Evolutionary conservation across 208 protist species (phyloP), one percentile per base, ranked within the genome.

Genomic region (Herpetomonas tarakana): DNA sequence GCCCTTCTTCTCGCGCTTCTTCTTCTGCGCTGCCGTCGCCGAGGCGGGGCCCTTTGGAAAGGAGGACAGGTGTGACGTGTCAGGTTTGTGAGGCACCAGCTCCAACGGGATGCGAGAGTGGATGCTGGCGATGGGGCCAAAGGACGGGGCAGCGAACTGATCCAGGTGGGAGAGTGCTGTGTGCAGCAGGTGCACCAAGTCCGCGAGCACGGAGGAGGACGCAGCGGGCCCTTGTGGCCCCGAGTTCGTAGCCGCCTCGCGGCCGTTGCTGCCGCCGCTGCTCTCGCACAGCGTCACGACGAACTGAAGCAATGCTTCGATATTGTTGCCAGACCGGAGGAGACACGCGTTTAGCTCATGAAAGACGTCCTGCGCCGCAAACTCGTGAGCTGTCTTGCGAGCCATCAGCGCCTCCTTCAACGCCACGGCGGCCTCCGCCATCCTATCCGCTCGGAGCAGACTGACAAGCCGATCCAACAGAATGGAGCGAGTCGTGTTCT

Each of bases 301-400:
- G 6, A 81, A 60, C 25, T 14, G 29, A 18, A 81, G 27, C 16
- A 85, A 26, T 11, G 62, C 63, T n/a, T 64, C 45, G 6, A 81
- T 58, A 35, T 67, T 60, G 68, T 73, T 70, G 14, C 46, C 52
- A 27, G 9, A 18, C 14, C 30, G 52, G 4, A 54, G 41, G 1
- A 81, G 35, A 11, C 65, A 65, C 44, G 68, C 58, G 18, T 44
- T 28, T 9, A 85, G 27, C 29, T 65, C 54, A n/a, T 64, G 52
- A n/a, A 89, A 59, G n/a, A 89, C 29, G 18, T 83, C 68, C 47
- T 71, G 75, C 21, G 81, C 76, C 38, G 65, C 62, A 9, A 94
- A 65, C 54, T 94, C 84, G 63, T 85, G 90, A 1, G 84, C 38
- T 1, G 88, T 91, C 1, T 73, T 71, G 19, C 88, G 73, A 21